A percentile compares a stretch with the other conserved stretches of the same genome.
Conservation (phyloP, 2,329 filamentous ascomycete genomes). For the Ophiocordyceps camponoti-saundersi region DNA sequence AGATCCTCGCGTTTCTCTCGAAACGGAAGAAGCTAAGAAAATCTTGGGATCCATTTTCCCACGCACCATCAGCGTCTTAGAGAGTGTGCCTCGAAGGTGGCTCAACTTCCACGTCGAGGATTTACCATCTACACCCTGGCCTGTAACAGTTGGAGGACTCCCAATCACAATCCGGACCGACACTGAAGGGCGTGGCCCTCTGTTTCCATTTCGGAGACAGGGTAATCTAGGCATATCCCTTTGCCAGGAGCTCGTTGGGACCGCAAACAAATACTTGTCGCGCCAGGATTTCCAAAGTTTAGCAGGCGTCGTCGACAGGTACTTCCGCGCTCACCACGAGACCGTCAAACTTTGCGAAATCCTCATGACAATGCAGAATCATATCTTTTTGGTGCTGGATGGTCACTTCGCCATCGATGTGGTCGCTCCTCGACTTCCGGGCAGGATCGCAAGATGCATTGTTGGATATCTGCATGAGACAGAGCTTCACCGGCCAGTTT, state of each 20-base stretch:
- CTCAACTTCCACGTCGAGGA: not conserved
- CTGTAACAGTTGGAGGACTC: not conserved
- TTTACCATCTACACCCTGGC: not conserved
- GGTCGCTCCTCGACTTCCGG: not conserved
- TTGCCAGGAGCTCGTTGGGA: not conserved
- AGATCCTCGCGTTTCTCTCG: not conserved
- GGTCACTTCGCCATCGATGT: not conserved
- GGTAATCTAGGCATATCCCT: not conserved
- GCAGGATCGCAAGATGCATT: not conserved
- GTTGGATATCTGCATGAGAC: not conserved
- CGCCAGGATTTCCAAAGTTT: not conserved
- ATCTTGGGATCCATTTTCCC: not conserved
- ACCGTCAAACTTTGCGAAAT: not conserved
- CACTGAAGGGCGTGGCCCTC: not conserved
- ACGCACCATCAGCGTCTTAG: not conserved
- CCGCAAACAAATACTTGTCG: not conserved
- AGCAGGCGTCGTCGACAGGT: not conserved
- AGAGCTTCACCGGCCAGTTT: not conserved
- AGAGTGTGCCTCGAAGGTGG: not conserved
- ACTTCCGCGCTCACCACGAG: not conserved
- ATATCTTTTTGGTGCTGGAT: not conserved
- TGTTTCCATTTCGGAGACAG: not conserved
- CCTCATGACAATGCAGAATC: not conserved
- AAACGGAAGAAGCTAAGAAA: not conserved
- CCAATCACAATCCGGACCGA: not conserved